Percentiles rank a stretch among this genome's conserved stretches.
These are phyloP conservation scores for Naegleria fowleri DNA, from an alignment of 208 protist species.

Conservation along the genomic window DNA sequence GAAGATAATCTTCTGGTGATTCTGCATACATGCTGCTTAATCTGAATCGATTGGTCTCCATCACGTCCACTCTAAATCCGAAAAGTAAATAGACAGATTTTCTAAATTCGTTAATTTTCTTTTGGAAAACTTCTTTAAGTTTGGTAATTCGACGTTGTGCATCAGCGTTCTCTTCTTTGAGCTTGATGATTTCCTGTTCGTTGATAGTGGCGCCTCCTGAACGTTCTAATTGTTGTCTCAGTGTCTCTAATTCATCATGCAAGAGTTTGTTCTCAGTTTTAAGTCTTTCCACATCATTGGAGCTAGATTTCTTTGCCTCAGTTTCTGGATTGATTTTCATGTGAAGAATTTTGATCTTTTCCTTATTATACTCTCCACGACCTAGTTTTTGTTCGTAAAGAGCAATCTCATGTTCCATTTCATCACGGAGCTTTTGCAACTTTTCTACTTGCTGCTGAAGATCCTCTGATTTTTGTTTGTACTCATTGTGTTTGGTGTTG, in stretches of 20 bases:
- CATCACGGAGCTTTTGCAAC: background rate
- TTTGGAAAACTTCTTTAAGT: conserved; percentile 15
- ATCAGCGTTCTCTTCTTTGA: background rate
- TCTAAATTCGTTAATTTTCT: conserved; percentile 19
- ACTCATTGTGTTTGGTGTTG: background rate
- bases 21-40: conserved; percentile 13
- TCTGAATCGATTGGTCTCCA: background rate
- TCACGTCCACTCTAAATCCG: conserved; percentile 3
- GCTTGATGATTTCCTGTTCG: background rate
- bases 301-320: background rate
- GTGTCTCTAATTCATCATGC: background rate
- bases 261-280: background rate
- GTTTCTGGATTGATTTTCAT: background rate
- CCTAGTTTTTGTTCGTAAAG: background rate
- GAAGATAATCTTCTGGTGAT: background rate
- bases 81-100: conserved; percentile 1
- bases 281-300: background rate
- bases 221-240: background rate
- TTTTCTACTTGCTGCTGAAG: background rate
- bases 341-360: background rate
- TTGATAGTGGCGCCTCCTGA: background rate
- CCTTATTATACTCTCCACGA: background rate
- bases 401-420: background rate
- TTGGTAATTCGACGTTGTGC: background rate
- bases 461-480: background rate